These are phyloP conservation scores for Plectosphaerella sp. DNA, from an alignment of 2,329 filamentous ascomycete species.

Conservation along the genomic window DNA sequence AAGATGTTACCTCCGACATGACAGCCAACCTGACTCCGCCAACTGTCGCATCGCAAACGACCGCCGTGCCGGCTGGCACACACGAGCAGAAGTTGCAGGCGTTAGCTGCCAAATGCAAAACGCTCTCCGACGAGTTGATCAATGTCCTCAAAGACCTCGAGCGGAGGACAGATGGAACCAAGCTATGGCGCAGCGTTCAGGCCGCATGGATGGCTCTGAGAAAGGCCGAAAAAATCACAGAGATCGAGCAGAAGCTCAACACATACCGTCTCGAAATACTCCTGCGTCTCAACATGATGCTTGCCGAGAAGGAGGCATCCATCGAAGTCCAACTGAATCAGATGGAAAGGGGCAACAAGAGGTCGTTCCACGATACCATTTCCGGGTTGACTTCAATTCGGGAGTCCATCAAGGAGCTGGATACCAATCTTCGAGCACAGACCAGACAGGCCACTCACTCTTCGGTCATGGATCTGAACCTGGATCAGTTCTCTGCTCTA, in stretches of 20 bases:
- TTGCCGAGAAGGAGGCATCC: not conserved
- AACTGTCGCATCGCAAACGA: not conserved
- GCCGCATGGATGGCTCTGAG: not conserved
- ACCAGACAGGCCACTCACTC: not conserved
- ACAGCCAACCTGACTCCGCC: too few relatives aligned
- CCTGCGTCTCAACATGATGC: not conserved
- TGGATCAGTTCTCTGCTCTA: not conserved
- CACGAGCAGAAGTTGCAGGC: not conserved
- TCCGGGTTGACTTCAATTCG: not conserved
- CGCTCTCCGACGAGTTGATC: not conserved
- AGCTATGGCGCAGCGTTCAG: not conserved
- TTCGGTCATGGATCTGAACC: too few relatives aligned
- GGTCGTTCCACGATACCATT: not conserved
- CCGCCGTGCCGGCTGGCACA: too few relatives aligned
- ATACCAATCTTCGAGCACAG: not conserved
- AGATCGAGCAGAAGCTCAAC: not conserved
- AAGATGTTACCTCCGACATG: too few relatives aligned
- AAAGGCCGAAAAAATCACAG: not conserved
- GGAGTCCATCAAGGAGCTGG: not conserved
- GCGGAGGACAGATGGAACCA: not conserved
- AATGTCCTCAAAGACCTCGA: not conserved
- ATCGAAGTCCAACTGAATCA: not conserved
- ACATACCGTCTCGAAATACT: not conserved
- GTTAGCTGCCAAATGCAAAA: not conserved
- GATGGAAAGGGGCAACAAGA: not conserved